These are phyloP conservation scores for Pisolithus albus DNA, from an alignment of 768 basidiomycete species.

Conservation along the genomic window DNA sequence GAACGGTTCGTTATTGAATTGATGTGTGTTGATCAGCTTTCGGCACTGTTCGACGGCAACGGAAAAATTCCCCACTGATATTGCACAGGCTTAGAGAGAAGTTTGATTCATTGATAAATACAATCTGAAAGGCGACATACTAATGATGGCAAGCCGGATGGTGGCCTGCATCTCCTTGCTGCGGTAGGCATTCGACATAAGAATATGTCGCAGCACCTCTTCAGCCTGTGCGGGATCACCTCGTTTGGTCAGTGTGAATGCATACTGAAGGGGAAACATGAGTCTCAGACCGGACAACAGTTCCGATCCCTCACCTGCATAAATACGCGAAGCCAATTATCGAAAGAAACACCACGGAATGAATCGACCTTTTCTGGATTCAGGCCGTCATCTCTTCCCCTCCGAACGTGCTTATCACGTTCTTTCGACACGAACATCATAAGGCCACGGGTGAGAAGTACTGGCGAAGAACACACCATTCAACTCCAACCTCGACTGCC, in stretches of 20 bases:
- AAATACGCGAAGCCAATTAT: conserved; percentile 79
- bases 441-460: background rate
- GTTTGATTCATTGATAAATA: background rate
- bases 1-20: conserved; percentile 83
- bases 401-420: conserved; percentile 49
- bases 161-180: conserved; percentile 55
- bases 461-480: conserved; percentile 40
- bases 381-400: conserved; percentile 36
- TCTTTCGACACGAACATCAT: conserved; percentile 32
- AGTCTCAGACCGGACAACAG: background rate
- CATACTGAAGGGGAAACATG: conserved; percentile 44
- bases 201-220: conserved; percentile 70
- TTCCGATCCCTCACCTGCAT: conserved; percentile 57
- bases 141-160: conserved; percentile 69
- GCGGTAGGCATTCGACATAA: conserved; percentile 68
- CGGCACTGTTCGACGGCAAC: conserved; percentile 69
- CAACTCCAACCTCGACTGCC: conserved; percentile 68
- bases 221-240: conserved; percentile 62
- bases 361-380: conserved; percentile 45
- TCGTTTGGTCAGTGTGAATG: conserved; percentile 58
- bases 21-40: conserved; percentile 65
- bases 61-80: conserved; percentile 46
- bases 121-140: conserved; percentile 32
- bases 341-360: conserved; percentile 78
- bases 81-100: conserved; percentile 58